These are phyloP conservation scores for Saccharomyces hybrid DNA, from an alignment of 1,139 yeast genomes.

Conservation along the genomic window DNA sequence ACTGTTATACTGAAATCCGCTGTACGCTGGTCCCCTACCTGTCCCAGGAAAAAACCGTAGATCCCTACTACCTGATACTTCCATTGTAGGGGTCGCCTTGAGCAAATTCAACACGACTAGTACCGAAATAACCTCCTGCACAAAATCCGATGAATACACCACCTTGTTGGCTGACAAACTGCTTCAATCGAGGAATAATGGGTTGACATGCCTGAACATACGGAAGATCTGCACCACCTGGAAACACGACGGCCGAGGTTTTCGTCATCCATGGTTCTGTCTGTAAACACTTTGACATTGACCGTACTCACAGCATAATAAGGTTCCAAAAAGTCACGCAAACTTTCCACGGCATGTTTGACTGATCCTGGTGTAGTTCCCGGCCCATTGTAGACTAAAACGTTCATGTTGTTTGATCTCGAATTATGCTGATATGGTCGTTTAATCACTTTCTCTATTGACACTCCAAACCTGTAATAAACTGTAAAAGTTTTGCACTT, in stretches of 20 bases:
- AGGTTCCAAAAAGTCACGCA: conserved; percentile 72
- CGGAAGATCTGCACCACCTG: conserved; percentile 96
- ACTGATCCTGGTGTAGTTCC: conserved; percentile 87
- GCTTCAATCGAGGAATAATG: conserved; percentile 60
- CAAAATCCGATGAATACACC: conserved; percentile 83
- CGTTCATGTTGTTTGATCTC: conserved; percentile 24
- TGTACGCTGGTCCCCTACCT: conserved; percentile 71
- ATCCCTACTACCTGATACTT: conserved; percentile 81
- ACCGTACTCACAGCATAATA: conserved; percentile 79
- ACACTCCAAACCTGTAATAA: neutral
- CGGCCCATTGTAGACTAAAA: conserved; percentile 44
- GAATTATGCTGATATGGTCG: neutral
- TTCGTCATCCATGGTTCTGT: conserved; percentile 85
- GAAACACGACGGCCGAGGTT: conserved; percentile 74
- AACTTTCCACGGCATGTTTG: conserved; percentile 70
- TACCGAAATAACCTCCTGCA: conserved; percentile 91
- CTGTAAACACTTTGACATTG: conserved; percentile 52
- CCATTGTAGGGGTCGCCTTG: conserved; percentile 59
- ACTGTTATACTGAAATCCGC: conserved; percentile 71
- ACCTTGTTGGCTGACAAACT: conserved; percentile 60
- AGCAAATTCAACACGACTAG: conserved; percentile 76
- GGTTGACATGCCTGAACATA: conserved; percentile 47
- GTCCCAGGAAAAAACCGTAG: conserved; percentile 73
- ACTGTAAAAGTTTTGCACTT: neutral
- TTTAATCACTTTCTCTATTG: neutral